Evolutionary conservation across 306 rosid species (phyloP).

Genomic region (Malus asiatica): DNA sequence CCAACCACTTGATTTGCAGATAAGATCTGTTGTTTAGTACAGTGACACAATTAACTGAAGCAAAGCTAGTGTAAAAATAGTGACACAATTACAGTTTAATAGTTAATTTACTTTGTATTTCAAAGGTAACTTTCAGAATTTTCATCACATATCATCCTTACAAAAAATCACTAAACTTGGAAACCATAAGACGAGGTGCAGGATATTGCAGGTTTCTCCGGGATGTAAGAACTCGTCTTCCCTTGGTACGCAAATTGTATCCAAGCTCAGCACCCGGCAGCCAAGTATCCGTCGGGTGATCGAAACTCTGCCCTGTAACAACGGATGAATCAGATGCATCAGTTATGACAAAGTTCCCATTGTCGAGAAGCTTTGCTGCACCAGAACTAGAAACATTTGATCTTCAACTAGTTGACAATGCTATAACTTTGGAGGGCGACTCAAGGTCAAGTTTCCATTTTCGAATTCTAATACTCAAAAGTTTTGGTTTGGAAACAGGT

Average conservation of each 20-base stretch:
- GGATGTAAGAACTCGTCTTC: background rate
- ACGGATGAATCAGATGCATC: background rate
- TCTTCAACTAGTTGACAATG: slow-evolving; percentile 3
- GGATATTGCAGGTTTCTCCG: slow-evolving; percentile 3
- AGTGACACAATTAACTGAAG: background rate
- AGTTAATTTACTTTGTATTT: too few relatives aligned
- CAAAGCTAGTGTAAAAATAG: too few relatives aligned
- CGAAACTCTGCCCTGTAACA: slow-evolving; percentile 18
- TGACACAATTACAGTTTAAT: too few relatives aligned
- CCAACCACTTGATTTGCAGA: background rate
- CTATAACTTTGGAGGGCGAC: background rate
- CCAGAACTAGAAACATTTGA: background rate
- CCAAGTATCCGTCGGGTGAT: background rate
- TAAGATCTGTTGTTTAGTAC: background rate
- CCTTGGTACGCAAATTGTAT: background rate
- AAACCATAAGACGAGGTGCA: background rate
- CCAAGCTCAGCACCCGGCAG: slow-evolving; percentile 11
- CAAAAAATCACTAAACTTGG: too few relatives aligned
- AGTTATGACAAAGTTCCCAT: slow-evolving; percentile 11
- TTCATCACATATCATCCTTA: too few relatives aligned
- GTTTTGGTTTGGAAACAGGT: slow-evolving; percentile 7
- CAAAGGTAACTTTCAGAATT: too few relatives aligned
- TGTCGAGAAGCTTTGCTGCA: slow-evolving; percentile 5
- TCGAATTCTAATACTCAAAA: background rate
- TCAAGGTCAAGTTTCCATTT: background rate